Conservation (phyloP, 2,329 filamentous ascomycete genomes). For the Aureobasidium sp. region DNA sequence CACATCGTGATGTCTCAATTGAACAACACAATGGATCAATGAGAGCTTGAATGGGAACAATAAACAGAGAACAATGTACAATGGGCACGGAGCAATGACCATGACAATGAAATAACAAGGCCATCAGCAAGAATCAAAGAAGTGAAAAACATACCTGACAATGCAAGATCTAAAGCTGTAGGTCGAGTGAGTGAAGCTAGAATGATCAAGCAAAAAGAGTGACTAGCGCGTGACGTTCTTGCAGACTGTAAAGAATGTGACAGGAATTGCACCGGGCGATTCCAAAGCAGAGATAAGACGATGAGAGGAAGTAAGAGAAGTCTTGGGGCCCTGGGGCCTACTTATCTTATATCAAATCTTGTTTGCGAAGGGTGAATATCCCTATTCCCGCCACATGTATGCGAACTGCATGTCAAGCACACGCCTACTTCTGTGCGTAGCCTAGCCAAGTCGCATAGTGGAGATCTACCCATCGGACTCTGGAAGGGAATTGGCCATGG, state of each 20-base stretch:
- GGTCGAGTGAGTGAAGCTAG: background rate
- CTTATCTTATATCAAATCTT: background rate
- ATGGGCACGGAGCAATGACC: background rate
- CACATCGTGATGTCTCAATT: background rate
- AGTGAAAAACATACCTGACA: background rate
- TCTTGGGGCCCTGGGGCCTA: background rate
- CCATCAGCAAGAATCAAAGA: background rate
- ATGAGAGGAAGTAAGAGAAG: background rate
- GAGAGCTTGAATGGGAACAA: background rate
- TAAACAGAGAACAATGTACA: background rate
- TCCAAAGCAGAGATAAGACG: background rate
- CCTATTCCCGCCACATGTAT: conserved; percentile 1
- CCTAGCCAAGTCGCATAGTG: conserved; percentile 6
- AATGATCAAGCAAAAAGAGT: background rate
- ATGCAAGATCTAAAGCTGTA: background rate
- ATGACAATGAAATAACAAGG: background rate
- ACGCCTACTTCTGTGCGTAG: background rate
- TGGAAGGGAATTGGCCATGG: background rate
- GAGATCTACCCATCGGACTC: background rate
- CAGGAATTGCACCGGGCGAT: conserved; percentile 4
- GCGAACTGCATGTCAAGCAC: conserved; percentile 5
- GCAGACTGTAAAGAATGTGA: conserved; percentile 8
- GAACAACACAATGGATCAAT: background rate
- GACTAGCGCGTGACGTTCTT: background rate
- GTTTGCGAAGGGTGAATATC: background rate